These are phyloP conservation scores for Tylopilus vinaceipallidus DNA, from an alignment of 768 basidiomycete species.

Conservation along the genomic window DNA sequence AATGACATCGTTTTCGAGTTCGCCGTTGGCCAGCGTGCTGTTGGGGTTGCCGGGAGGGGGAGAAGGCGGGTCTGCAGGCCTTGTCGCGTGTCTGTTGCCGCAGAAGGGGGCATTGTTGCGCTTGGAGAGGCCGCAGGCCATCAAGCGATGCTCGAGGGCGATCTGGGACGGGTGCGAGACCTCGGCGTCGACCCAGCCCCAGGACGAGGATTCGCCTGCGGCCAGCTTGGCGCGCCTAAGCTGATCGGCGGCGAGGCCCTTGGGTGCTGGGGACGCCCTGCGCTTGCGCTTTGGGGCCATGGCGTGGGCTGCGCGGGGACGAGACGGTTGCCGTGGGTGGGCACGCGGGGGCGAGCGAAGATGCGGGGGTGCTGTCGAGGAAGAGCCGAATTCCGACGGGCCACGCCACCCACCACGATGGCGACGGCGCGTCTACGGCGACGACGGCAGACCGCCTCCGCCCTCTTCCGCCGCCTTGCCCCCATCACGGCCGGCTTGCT, in stretches of 20 bases:
- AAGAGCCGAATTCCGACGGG: not conserved
- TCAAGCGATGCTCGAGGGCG: constrained; percentile 59
- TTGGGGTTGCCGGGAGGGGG: constrained; percentile 9
- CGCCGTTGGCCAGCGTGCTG: constrained; percentile 33
- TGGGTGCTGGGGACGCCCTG: constrained; percentile 42
- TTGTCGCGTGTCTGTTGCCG: constrained; percentile 49
- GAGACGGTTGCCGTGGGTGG: constrained; percentile 3
- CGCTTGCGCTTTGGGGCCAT: constrained; percentile 64
- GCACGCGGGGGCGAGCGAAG: constrained; percentile 7
- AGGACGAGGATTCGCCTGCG: constrained; percentile 48
- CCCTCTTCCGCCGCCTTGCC: constrained; percentile 1
- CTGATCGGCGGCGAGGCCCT: constrained; percentile 58
- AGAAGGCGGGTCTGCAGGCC: constrained; percentile 17
- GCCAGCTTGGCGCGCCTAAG: constrained; percentile 57
- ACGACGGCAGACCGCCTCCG: constrained; percentile 30
- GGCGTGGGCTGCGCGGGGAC: not conserved
- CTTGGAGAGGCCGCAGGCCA: constrained; percentile 64
- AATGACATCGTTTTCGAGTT: constrained; percentile 61
- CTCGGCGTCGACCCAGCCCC: constrained; percentile 81
- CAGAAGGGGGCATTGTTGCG: constrained; percentile 54
- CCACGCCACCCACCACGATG: too few species aligned
- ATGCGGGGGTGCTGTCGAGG: constrained; percentile 8
- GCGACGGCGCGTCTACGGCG: too few species aligned
- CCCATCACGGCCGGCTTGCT: constrained; percentile 55
- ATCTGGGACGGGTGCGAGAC: constrained; percentile 57